Base-by-base conservation (phyloP, 495 filamentous ascomycete species). In the Aspergillus sclerotiicarbonarius region DNA sequence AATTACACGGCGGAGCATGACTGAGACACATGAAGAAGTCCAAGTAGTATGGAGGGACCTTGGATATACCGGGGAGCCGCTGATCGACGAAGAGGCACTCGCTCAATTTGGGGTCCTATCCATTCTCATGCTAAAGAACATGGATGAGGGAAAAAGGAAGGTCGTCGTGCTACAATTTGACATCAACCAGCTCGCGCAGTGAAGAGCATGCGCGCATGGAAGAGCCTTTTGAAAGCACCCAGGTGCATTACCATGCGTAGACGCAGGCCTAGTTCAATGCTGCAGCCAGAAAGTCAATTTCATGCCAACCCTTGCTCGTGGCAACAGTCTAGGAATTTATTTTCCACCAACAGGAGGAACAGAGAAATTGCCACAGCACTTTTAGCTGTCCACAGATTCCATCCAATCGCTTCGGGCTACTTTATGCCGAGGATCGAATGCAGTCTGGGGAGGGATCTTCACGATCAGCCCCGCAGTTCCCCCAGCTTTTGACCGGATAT, bases 11-110 rank as follows among this genome's bases (percentile, higher is more conserved):
- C 35, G 35, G 35, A 31, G 15, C 12, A 25, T 15, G 20, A n/a
- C 0, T 15, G 37, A n/a, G 1, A 41, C 37, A n/a, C 1, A 41
- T 10, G 0, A 29, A 7, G 30, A 33, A 6, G 9, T 53, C 0
- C 15, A 41, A 16, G 35, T 53, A 13, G 35, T 53, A 1, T 53
- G 51, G 51, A 7, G 31, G 15, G 51, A 32, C 3, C 1, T 4
- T 5, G 51, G 32, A 21, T 39, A 37, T 12, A 41, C 32, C 15
- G 51, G 51, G 10, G 51, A 53, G 51, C 51, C 51, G 1, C 19
- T 53, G 16, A n/a, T 53, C 2, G 51, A 53, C 32, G 32, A 53
- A 37, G 16, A 13, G n/a, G 32, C 51, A 18, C 37, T 52, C 7
- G 6, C 15, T 8, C 16, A 39, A n/a, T 6, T 8, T 19, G 51